Evolutionary conservation across 495 filamentous ascomycete species (phyloP), one percentile per base, ranked within the genome.

Genomic region (Usnea hakonensis): DNA sequence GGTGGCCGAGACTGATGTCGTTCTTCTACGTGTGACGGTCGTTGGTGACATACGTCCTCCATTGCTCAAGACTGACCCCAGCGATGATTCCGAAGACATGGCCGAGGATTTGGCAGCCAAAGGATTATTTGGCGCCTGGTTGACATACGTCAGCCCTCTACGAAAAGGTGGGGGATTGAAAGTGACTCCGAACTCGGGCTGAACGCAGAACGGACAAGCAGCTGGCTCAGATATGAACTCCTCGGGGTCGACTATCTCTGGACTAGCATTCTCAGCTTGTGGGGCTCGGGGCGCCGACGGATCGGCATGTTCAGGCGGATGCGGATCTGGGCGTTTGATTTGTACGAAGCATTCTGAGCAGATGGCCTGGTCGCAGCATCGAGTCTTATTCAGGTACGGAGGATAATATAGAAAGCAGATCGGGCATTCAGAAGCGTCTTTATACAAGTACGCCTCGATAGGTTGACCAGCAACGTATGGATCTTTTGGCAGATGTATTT

Each of bases 271-370:
- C 30, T 71, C 64, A 33, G 72, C 72, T 44, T 36, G 52, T 23
- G 62, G 44, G 23, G 58, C 52, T 26, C 76, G 55, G 63, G 75
- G 61, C 69, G 76, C 53, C 65, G 74, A 66, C 10, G 82, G 71
- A 50, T 85, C 82, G 8, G 81, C 81, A 60, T 95, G 90, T 72
- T 98, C 94, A 14, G 94, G 94, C 46, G 90, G 87, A 75, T 98
- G 94, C 17, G 94, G 94, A 68, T 98, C 94, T 11, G 93, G 90
- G 30, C 94, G 84, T 77, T 96, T 98, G 71, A 98, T 98, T 71
- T 98, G 94, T 11, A 98, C 95, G 68, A 98, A 98, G 72, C 94
- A 98, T 76, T 98, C 94, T 53, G 94, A 97, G 77, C 94, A 98
- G 61, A 98, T 97, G 8, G 90, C 81, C 71, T 98, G 94, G 68